phyloP scores from a whole-genome alignment of 345 rosid species.

The Populus nigra region DNA sequence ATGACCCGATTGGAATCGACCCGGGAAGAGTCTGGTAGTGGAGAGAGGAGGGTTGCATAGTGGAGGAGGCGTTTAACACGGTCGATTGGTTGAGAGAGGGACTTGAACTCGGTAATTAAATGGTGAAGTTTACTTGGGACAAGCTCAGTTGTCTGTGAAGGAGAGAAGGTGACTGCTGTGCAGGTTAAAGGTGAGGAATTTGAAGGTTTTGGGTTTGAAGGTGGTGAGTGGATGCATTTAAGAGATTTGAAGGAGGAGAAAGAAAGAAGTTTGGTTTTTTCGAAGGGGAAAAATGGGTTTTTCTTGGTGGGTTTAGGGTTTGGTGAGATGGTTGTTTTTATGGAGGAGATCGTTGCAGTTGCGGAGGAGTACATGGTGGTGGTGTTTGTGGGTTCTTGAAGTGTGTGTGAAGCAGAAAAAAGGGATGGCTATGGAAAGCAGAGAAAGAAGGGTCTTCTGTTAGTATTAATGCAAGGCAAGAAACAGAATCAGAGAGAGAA shows the following conservation, averaged over 20 bases:
- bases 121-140: slow-evolving; percentile 47
- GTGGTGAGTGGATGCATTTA: slow-evolving; percentile 35
- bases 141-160: slow-evolving; percentile 44
- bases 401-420: not conserved
- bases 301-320: not conserved
- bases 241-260: slow-evolving; percentile 27
- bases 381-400: not conserved
- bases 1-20: slow-evolving; percentile 76
- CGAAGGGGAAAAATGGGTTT: not conserved
- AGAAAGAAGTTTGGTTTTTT: not conserved
- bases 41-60: slow-evolving; percentile 50
- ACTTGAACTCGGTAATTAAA: slow-evolving; percentile 60
- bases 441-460: not conserved
- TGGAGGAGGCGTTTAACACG: slow-evolving; percentile 71
- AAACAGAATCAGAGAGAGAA: not conserved
- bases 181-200: slow-evolving; percentile 41
- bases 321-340: slow-evolving; percentile 1
- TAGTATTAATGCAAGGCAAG: not conserved
- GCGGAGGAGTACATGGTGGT: slow-evolving; percentile 10
- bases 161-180: slow-evolving; percentile 51
- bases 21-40: slow-evolving; percentile 53
- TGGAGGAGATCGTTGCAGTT: not conserved
- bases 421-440: not conserved
- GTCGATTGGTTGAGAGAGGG: slow-evolving; percentile 55
- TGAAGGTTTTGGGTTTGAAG: slow-evolving; percentile 18